phyloP scores from a whole-genome alignment of 1,139 yeast genomes.

The Candida sp. region DNA sequence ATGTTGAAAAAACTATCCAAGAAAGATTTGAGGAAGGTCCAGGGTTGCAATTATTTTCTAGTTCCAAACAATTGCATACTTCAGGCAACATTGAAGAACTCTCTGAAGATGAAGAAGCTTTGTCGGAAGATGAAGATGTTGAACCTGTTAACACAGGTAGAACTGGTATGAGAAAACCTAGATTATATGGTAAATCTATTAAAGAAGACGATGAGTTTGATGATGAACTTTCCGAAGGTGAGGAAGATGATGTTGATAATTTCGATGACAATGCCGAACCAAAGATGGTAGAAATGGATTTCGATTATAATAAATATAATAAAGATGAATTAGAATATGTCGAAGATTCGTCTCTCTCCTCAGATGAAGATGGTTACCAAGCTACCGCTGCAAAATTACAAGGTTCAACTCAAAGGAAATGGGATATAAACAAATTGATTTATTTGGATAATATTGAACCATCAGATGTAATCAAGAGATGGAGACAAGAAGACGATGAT shows the following conservation, averaged over 20 bases:
- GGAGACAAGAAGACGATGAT: slow-evolving; percentile 55
- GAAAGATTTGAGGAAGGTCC: slow-evolving; percentile 61
- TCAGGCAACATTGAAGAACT: slow-evolving; percentile 29
- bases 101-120: slow-evolving; percentile 19
- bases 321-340: slow-evolving; percentile 51
- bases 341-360: slow-evolving; percentile 43
- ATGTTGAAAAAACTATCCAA: slow-evolving; percentile 60
- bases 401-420: slow-evolving; percentile 42
- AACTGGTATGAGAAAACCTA: slow-evolving; percentile 55
- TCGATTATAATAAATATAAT: slow-evolving; percentile 27
- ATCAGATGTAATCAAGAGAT: slow-evolving; percentile 67
- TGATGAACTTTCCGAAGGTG: slow-evolving; percentile 26
- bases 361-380: slow-evolving; percentile 38
- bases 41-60: slow-evolving; percentile 71
- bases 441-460: slow-evolving; percentile 79
- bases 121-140: slow-evolving; percentile 17
- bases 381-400: slow-evolving; percentile 44
- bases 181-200: slow-evolving; percentile 53
- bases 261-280: slow-evolving; percentile 31
- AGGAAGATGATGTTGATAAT: slow-evolving; percentile 26
- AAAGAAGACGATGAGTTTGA: slow-evolving; percentile 50
- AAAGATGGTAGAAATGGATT: slow-evolving; percentile 49
- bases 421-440: slow-evolving; percentile 81
- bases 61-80: slow-evolving; percentile 48
- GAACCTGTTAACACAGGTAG: slow-evolving; percentile 48